Percentiles rank a stretch among this genome's conserved stretches.
Evolutionary conservation across 2,329 filamentous ascomycete genomes (phyloP).

Genomic region (Alternaria atra): DNA sequence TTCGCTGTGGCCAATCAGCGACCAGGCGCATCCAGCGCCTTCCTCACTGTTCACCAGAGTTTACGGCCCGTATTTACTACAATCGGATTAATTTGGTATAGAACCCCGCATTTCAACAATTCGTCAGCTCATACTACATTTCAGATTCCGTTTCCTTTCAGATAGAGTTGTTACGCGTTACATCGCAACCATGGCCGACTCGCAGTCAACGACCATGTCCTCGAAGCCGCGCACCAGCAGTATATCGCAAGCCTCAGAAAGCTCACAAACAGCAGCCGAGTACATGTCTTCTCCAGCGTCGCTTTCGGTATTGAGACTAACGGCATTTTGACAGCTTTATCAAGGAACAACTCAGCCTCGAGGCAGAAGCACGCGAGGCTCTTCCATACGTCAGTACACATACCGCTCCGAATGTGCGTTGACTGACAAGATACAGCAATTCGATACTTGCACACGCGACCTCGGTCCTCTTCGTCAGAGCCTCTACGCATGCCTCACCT

Average conservation of each 20-base stretch:
- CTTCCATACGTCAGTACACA: conserved; percentile 79
- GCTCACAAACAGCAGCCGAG: conserved; percentile 65
- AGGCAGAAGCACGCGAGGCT: conserved; percentile 93
- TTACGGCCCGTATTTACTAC: neutral
- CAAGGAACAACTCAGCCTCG: conserved; percentile 85
- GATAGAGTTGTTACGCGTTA: neutral
- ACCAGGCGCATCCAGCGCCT: conserved; percentile 15
- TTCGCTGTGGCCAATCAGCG: conserved; percentile 25
- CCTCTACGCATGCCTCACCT: conserved; percentile 92
- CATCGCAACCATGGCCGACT: conserved; percentile 37
- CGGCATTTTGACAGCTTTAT: conserved; percentile 72
- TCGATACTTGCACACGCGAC: conserved; percentile 90
- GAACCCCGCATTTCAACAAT: neutral
- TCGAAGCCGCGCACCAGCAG: conserved; percentile 48
- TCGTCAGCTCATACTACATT: no score
- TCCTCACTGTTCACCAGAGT: conserved; percentile 6
- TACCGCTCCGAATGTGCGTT: conserved; percentile 3
- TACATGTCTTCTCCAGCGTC: conserved; percentile 23
- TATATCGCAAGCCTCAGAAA: conserved; percentile 58
- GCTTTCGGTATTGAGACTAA: neutral
- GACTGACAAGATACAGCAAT: conserved; percentile 69
- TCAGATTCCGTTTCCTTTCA: neutral
- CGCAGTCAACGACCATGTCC: conserved; percentile 30
- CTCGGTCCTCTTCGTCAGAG: conserved; percentile 87
- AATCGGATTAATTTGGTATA: neutral